These are phyloP conservation scores for Rasamsonia emersonii DNA, from an alignment of 2,329 filamentous ascomycete species.

Conservation along the genomic window DNA sequence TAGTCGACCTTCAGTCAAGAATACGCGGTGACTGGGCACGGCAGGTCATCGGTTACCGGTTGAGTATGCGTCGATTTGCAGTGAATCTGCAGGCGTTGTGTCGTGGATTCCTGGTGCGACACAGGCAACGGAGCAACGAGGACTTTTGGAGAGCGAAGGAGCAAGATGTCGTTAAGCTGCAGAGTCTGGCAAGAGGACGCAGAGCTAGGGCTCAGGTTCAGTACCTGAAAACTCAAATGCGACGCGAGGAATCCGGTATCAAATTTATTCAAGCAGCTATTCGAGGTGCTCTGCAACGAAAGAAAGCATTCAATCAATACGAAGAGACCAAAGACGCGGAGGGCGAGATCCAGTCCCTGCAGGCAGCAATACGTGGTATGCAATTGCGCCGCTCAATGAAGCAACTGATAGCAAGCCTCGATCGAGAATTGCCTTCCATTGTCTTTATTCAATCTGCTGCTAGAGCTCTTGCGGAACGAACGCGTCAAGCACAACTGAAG, in stretches of 20 bases:
- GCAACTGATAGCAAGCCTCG: conserved; percentile 17
- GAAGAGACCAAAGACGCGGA: conserved; percentile 55
- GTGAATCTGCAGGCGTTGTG: conserved; percentile 68
- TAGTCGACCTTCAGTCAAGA: conserved; percentile 76
- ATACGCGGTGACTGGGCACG: conserved; percentile 82
- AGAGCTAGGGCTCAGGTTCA: conserved; percentile 36
- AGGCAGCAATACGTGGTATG: conserved; percentile 55
- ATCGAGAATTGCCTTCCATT: conserved; percentile 20
- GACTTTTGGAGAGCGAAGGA: conserved; percentile 68
- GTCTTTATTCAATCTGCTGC: conserved; percentile 27
- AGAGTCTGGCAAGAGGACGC: conserved; percentile 64
- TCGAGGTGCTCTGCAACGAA: conserved; percentile 37
- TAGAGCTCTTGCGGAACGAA: conserved; percentile 29
- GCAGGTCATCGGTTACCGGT: conserved; percentile 71
- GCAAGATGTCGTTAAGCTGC: conserved; percentile 64
- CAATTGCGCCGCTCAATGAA: conserved; percentile 22
- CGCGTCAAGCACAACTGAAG: conserved; percentile 30
- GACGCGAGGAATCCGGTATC: conserved; percentile 35
- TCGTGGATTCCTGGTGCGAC: conserved; percentile 67
- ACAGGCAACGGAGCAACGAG: conserved; percentile 51
- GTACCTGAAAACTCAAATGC: conserved; percentile 30
- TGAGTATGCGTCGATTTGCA: conserved; percentile 76
- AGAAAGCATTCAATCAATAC: conserved; percentile 44
- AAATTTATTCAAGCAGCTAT: conserved; percentile 50
- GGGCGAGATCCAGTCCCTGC: conserved; percentile 50